Percentiles rank a stretch among this genome's conserved stretches.
Conservation (phyloP, 345 rosid genomes). For the Eutrema japonicum region DNA sequence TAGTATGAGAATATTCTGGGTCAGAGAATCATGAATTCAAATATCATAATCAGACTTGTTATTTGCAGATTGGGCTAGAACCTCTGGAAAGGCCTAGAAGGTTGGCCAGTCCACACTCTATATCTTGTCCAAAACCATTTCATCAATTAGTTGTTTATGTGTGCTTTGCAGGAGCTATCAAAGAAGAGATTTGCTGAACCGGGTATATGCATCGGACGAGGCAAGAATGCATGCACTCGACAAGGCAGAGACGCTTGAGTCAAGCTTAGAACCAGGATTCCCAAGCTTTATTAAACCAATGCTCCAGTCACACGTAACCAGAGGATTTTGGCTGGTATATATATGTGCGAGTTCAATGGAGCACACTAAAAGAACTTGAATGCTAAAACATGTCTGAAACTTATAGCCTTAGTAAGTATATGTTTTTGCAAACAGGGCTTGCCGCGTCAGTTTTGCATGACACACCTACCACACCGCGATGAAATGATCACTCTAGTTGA, state of each 20-base stretch:
- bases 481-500: slow-evolving; percentile 47
- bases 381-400: slow-evolving; percentile 1
- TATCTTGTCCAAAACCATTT: neutral
- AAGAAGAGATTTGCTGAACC: slow-evolving; percentile 54
- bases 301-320: slow-evolving; percentile 63
- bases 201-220: slow-evolving; percentile 64
- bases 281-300: slow-evolving; percentile 62
- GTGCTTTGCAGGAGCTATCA: slow-evolving; percentile 50
- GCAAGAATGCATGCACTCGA: slow-evolving; percentile 58
- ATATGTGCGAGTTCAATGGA: too few relatives aligned
- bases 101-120: slow-evolving; percentile 38
- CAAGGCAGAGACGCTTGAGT: slow-evolving; percentile 57
- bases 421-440: slow-evolving; percentile 52
- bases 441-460: slow-evolving; percentile 59
- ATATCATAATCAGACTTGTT: neutral
- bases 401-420: neutral
- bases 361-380: neutral
- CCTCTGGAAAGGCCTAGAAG: slow-evolving; percentile 55
- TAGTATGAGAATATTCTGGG: neutral
- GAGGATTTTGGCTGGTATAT: slow-evolving; percentile 75
- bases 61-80: slow-evolving; percentile 49
- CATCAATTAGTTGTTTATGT: neutral
- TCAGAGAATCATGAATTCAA: neutral
- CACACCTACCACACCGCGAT: slow-evolving; percentile 55
- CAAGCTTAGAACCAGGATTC: slow-evolving; percentile 45